Base-by-base conservation (phyloP, 2,329 filamentous ascomycete species). In the Cladophialophora immunda region DNA sequence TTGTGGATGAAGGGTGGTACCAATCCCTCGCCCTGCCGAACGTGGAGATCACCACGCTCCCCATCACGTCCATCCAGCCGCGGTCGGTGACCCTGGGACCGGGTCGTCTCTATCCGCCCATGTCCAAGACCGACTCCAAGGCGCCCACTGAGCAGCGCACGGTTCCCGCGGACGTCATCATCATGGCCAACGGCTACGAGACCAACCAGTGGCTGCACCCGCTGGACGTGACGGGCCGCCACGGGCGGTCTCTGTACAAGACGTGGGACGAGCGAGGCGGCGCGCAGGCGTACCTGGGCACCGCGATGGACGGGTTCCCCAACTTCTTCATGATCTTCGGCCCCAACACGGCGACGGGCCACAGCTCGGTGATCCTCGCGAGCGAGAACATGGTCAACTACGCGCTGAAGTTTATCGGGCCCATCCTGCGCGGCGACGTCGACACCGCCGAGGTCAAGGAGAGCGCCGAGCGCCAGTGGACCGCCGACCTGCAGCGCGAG, bases 251-350 rank as follows among this genome's bases (percentile, higher is more conserved):
- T 11, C 72, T 89, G 1, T 78, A 84, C 6, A 76, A 88, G 64
- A 81, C 86, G 19, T 90, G 88, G 88, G 78, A 84, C 1, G 78
- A 81, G 25, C 81, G 85, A 59, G 87, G 86, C n/a, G 89, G 88
- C 0, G 79, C 86, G 0, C 86, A 85, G 68, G 89, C 87, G 0
- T 91, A 91, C 73, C 83, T 87, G 62, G 84, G 84, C 25, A 83
- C 83, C 1, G 82, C 83, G 1, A 78, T 90, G 75, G 85, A 85
- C 69, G 84, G 84, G 0, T 89, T 89, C 72, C 88, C 88, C 2
- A 90, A 90, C 73, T 87, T 90, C 72, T 90, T 90, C 77, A 80
- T 89, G 64, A 76, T 90, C 0, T 83, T 88, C 47, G 88, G 88
- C 0, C 88, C 71, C 36, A 91, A 91, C 73, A 85, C 86, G 0